Conservation (phyloP, 73 alveolate genomes). For the Blepharisma stoltei region DNA sequence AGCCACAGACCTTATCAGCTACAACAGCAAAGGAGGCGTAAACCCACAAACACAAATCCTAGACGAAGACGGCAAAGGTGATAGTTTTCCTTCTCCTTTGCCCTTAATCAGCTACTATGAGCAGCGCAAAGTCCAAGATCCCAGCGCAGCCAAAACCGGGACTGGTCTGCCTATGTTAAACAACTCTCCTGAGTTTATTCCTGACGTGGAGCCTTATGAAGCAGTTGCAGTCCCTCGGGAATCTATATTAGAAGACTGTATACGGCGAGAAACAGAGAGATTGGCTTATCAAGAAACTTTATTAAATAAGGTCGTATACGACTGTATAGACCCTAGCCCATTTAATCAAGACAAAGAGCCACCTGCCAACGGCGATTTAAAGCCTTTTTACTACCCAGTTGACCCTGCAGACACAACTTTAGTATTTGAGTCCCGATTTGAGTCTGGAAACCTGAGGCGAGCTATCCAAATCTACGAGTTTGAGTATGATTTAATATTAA, state of each 20-base stretch:
- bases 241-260: slow-evolving; percentile 57
- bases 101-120: too few relatives aligned
- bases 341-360: not conserved
- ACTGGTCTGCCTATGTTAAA: slow-evolving; percentile 14
- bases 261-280: slow-evolving; percentile 65
- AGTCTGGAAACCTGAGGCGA: slow-evolving; percentile 95
- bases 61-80: too few relatives aligned
- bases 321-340: slow-evolving; percentile 61
- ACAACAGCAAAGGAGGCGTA: too few relatives aligned
- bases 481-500: slow-evolving; percentile 94
- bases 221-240: slow-evolving; percentile 57
- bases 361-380: not conserved
- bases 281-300: slow-evolving; percentile 69
- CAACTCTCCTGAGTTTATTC: slow-evolving; percentile 24
- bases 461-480: slow-evolving; percentile 72
- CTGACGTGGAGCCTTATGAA: slow-evolving; percentile 33
- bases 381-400: slow-evolving; percentile 13
- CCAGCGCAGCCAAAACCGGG: slow-evolving; percentile 39
- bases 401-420: slow-evolving; percentile 81
- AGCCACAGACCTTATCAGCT: too few relatives aligned
- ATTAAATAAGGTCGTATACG: slow-evolving; percentile 78
- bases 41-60: too few relatives aligned
- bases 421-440: slow-evolving; percentile 97
- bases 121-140: not conserved
- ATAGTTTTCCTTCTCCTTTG: too few relatives aligned